Percentiles rank a stretch among this genome's conserved stretches.
Conservation (phyloP, 2,329 filamentous ascomycete species). For the Magnaporthiopsis rhizophila region DNA sequence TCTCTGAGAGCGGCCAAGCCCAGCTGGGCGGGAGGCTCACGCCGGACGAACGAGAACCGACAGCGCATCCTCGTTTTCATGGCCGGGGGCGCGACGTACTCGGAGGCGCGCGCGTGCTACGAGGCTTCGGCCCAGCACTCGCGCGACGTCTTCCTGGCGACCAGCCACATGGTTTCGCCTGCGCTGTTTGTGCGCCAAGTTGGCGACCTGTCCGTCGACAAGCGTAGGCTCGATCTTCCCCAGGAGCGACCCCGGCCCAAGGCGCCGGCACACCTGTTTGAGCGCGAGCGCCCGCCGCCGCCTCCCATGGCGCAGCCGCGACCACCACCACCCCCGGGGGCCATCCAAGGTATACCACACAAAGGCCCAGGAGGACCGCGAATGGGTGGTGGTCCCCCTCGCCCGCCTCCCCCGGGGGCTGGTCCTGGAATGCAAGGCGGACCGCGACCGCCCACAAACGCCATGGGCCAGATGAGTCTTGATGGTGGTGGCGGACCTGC, state of each 20-base stretch:
- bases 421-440: slow-evolving; percentile 28
- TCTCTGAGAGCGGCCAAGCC: slow-evolving; percentile 88
- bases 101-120: slow-evolving; percentile 83
- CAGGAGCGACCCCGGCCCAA: slow-evolving; percentile 71
- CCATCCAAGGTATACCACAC: slow-evolving; percentile 15
- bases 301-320: slow-evolving; percentile 30
- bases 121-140: slow-evolving; percentile 66
- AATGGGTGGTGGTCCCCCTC: slow-evolving; percentile 1
- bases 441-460: slow-evolving; percentile 40
- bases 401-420: slow-evolving; percentile 17
- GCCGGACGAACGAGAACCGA: slow-evolving; percentile 67
- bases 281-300: slow-evolving; percentile 53
- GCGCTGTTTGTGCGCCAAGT: slow-evolving; percentile 76
- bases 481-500: slow-evolving; percentile 12
- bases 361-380: slow-evolving; percentile 9
- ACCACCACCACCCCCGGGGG: slow-evolving; percentile 18
- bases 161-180: slow-evolving; percentile 88
- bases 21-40: slow-evolving; percentile 83
- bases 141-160: slow-evolving; percentile 80
- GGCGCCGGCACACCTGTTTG: slow-evolving; percentile 79
- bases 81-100: slow-evolving; percentile 91
- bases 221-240: slow-evolving; percentile 70
- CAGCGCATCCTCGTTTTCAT: slow-evolving; percentile 92
- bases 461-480: slow-evolving; percentile 49
- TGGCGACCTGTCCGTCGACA: slow-evolving; percentile 68